Evolutionary conservation across 73 alveolate genomes (phyloP).

Genomic region (Paramecium sonneborni): DNA sequence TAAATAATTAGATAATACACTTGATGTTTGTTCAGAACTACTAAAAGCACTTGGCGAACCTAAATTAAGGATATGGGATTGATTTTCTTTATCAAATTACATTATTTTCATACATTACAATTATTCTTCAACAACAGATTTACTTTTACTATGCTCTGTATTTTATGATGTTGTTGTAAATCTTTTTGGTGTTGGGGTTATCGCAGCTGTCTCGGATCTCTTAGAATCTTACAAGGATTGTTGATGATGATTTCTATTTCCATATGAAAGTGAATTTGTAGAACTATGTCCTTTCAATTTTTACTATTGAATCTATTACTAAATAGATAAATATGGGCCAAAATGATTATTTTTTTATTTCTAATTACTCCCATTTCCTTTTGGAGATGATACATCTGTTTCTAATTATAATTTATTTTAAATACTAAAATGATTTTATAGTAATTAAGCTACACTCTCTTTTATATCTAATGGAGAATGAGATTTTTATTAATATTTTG

Average conservation of each 20-base stretch:
- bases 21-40: background rate
- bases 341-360: background rate
- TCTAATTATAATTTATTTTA: background rate
- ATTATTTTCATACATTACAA: slow-evolving; percentile 40
- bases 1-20: slow-evolving; percentile 20
- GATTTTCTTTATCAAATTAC: slow-evolving; percentile 44
- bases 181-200: slow-evolving; percentile 12
- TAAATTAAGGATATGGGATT: background rate
- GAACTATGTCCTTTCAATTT: slow-evolving; percentile 47
- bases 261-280: slow-evolving; percentile 20
- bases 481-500: background rate
- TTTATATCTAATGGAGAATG: background rate
- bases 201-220: background rate
- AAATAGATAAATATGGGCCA: slow-evolving; percentile 23
- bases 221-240: background rate
- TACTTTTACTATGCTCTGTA: slow-evolving; percentile 57
- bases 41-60: slow-evolving; percentile 41
- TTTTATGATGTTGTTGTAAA: slow-evolving; percentile 9
- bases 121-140: slow-evolving; percentile 55
- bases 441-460: slow-evolving; percentile 51
- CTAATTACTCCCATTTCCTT: background rate
- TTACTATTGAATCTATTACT: background rate
- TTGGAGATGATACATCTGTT: slow-evolving; percentile 41
- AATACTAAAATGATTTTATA: slow-evolving; percentile 14
- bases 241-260: background rate